Percentiles rank a stretch among this genome's conserved stretches.
Evolutionary conservation across 495 filamentous ascomycete species (phyloP).

Genomic region (Xylaria flabelliformis): DNA sequence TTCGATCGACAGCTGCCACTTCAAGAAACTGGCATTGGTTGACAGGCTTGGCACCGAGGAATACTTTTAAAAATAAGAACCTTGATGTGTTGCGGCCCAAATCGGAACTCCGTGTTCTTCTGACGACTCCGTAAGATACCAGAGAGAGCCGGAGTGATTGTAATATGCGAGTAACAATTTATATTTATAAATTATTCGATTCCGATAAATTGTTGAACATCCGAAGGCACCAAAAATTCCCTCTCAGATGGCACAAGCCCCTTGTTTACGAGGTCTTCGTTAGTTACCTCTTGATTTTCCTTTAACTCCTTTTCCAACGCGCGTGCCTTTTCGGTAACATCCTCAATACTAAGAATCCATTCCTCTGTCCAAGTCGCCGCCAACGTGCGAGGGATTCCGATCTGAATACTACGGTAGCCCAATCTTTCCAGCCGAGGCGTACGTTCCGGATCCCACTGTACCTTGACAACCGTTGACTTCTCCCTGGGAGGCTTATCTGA

Average conservation of each 20-base stretch:
- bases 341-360: constrained; percentile 61
- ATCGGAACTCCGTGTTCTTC: not conserved
- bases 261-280: constrained; percentile 32
- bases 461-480: constrained; percentile 49
- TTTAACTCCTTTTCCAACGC: constrained; percentile 53
- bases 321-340: constrained; percentile 62
- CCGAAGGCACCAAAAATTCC: not conserved
- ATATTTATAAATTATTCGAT: not conserved
- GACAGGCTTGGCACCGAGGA: not conserved
- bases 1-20: not conserved
- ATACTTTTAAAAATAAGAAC: not conserved
- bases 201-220: not conserved
- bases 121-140: not conserved
- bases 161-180: not conserved
- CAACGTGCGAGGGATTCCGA: constrained; percentile 58
- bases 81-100: not conserved
- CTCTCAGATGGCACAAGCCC: not conserved
- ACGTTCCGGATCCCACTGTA: constrained; percentile 72
- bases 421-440: constrained; percentile 48
- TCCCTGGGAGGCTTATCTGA: constrained; percentile 30
- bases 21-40: not conserved
- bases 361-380: constrained; percentile 54
- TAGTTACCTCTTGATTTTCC: constrained; percentile 39
- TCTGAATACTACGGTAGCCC: constrained; percentile 63
- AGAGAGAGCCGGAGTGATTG: not conserved